These are phyloP conservation scores for Penicillium occitanis DNA, from an alignment of 2,329 filamentous ascomycete species.

Conservation along the genomic window DNA sequence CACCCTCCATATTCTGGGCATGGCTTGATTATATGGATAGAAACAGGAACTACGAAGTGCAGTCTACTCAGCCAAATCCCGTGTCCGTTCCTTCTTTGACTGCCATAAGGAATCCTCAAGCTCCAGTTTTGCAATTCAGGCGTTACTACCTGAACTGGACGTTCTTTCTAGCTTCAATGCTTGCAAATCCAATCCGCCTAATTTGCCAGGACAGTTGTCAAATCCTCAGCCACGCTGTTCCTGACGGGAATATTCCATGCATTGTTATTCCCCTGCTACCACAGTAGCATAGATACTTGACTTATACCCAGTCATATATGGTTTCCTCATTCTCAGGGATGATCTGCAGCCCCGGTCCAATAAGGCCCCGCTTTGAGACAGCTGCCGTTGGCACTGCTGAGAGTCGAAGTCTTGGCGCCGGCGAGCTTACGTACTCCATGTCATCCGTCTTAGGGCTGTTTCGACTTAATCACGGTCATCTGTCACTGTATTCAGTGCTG, in stretches of 20 bases:
- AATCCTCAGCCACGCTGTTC: background rate
- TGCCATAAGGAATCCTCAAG: background rate
- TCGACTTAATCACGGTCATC: background rate
- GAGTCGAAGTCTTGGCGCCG: background rate
- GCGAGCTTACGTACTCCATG: slow-evolving; percentile 1
- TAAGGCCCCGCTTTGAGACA: background rate
- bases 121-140: background rate
- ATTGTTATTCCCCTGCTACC: background rate
- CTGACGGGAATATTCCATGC: background rate
- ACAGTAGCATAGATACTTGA: background rate
- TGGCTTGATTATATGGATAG: background rate
- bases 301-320: background rate
- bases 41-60: background rate
- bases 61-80: background rate
- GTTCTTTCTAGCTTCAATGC: background rate
- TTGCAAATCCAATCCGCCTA: background rate
- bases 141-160: background rate
- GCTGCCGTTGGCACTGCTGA: background rate
- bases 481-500: background rate
- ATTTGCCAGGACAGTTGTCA: background rate
- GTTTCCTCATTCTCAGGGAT: background rate
- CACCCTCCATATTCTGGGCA: background rate
- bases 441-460: background rate
- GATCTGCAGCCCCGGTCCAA: background rate
- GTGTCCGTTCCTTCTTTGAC: background rate